These are phyloP conservation scores for Boletus rubroflammeus DNA, from an alignment of 768 basidiomycete species.

Conservation along the genomic window DNA sequence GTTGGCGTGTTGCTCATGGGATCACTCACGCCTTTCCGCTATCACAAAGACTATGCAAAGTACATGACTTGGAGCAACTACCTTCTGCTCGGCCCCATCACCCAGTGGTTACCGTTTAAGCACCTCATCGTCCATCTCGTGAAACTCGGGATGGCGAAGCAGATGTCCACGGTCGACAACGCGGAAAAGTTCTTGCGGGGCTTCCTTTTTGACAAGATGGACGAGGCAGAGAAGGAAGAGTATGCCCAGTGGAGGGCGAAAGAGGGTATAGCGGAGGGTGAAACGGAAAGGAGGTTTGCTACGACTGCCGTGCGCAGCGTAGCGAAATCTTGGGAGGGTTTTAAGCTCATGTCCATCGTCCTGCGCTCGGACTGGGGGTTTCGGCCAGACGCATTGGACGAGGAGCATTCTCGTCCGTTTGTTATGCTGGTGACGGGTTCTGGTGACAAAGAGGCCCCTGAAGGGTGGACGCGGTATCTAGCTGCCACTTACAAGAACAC, in stretches of 20 bases:
- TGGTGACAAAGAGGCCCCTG: constrained; percentile 41
- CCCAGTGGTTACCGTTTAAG: constrained; percentile 41
- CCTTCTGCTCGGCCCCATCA: constrained; percentile 43
- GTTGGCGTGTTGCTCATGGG: constrained; percentile 46
- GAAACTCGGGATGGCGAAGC: constrained; percentile 29
- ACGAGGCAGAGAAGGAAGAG: constrained; percentile 31
- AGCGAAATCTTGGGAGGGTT: constrained; percentile 49
- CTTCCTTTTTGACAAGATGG: constrained; percentile 40
- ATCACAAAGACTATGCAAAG: constrained; percentile 44
- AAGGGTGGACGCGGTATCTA: constrained; percentile 47
- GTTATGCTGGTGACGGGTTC: constrained; percentile 45
- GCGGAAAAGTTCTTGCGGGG: constrained; percentile 42
- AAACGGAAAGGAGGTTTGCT: constrained; percentile 41
- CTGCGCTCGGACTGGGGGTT: constrained; percentile 54
- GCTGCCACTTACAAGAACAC: constrained; percentile 44
- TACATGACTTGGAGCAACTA: constrained; percentile 47
- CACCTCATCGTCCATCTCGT: constrained; percentile 31
- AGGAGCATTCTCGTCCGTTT: constrained; percentile 40
- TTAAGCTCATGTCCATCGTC: constrained; percentile 39
- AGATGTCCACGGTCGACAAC: constrained; percentile 36
- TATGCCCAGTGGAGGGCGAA: constrained; percentile 41
- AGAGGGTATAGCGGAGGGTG: constrained; percentile 39
- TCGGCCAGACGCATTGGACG: constrained; percentile 40
- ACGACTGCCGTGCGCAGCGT: constrained; percentile 46
- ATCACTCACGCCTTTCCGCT: constrained; percentile 44